A percentile compares a stretch with the other conserved stretches of the same genome.
Conservation (phyloP, 2,329 filamentous ascomycete species). For the Talaromyces sp. region DNA sequence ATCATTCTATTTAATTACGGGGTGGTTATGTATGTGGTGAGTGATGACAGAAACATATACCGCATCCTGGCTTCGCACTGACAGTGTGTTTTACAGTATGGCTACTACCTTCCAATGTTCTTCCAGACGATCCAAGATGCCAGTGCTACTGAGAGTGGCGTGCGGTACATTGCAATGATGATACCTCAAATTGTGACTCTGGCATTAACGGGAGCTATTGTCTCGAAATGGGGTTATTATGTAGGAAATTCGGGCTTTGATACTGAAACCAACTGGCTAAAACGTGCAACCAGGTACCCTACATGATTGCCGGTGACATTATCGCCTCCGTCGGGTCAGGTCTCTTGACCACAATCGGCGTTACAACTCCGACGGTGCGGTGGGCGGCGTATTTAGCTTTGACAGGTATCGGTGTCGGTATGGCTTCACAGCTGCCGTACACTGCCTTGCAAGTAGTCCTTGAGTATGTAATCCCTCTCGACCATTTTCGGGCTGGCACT, state of each 20-base stretch:
- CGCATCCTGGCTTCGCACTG: slow-evolving; percentile 1
- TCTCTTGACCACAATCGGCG: background rate
- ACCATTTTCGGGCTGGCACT: background rate
- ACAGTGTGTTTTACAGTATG: background rate
- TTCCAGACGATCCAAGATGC: background rate
- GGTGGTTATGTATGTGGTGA: background rate
- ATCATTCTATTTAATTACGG: background rate
- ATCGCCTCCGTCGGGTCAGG: background rate
- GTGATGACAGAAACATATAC: background rate
- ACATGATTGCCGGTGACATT: background rate
- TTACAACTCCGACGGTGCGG: background rate
- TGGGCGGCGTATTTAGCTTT: slow-evolving; percentile 1
- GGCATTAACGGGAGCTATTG: background rate
- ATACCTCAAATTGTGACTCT: slow-evolving; percentile 1
- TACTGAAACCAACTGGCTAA: background rate
- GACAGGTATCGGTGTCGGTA: slow-evolving; percentile 1
- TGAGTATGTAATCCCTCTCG: background rate
- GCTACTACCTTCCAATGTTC: background rate
- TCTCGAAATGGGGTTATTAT: slow-evolving; percentile 1
- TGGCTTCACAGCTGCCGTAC: slow-evolving; percentile 1
- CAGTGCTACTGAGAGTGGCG: background rate
- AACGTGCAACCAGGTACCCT: background rate
- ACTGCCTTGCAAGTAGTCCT: slow-evolving; percentile 2
- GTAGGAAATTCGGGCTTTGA: background rate
- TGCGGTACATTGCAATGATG: slow-evolving; percentile 1